Evolutionary conservation across 2,329 filamentous ascomycete genomes (phyloP).

Genomic region (Aspergillus chevalieri): DNA sequence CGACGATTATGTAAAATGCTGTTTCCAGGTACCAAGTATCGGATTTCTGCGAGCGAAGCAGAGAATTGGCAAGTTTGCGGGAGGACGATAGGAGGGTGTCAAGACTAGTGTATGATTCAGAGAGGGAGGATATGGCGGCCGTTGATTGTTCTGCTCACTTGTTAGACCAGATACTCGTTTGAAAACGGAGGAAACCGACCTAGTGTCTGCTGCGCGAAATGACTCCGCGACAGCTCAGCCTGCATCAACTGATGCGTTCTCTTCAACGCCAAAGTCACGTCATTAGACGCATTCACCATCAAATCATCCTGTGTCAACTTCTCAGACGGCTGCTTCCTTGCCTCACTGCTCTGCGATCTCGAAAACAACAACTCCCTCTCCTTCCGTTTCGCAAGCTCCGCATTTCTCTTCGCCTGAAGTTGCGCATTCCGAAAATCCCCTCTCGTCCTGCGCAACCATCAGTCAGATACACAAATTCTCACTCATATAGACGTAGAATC

Average conservation of each 20-base stretch:
- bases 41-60: constrained; percentile 84
- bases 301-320: constrained; percentile 65
- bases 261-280: constrained; percentile 77
- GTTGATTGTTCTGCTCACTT: constrained; percentile 60
- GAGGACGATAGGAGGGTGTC: constrained; percentile 71
- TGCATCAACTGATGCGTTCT: constrained; percentile 83
- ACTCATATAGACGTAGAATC: background rate
- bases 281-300: constrained; percentile 66
- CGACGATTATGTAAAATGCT: constrained; percentile 72
- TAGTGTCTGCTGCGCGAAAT: constrained; percentile 84
- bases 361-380: constrained; percentile 72
- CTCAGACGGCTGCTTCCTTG: constrained; percentile 32
- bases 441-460: constrained; percentile 43
- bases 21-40: constrained; percentile 98
- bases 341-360: constrained; percentile 32
- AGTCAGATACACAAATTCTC: constrained; percentile 3
- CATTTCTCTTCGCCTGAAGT: constrained; percentile 67
- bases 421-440: constrained; percentile 75
- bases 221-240: constrained; percentile 74
- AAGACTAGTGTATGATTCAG: constrained; percentile 73
- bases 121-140: constrained; percentile 70
- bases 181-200: constrained; percentile 23
- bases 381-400: constrained; percentile 65
- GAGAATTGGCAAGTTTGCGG: constrained; percentile 66
- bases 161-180: constrained; percentile 4